phyloP scores from a whole-genome alignment of 306 rosid genomes.

The Dalbergia cochinchinensis region DNA sequence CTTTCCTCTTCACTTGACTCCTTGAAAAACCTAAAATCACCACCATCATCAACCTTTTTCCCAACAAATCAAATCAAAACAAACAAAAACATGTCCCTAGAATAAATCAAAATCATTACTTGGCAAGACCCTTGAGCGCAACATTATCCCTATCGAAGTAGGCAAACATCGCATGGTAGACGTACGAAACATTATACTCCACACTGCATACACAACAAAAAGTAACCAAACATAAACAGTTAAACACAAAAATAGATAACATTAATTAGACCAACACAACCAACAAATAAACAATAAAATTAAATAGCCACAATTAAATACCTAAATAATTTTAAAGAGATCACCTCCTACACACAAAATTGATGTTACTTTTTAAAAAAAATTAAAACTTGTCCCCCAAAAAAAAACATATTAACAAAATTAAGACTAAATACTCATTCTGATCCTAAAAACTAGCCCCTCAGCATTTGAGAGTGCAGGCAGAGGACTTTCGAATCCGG shows the following conservation, averaged over 20 bases:
- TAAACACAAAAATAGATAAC: no score
- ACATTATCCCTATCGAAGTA: constrained; percentile 93
- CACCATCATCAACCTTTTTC: background rate
- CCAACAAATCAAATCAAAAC: background rate
- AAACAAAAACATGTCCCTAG: background rate
- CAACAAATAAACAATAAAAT: background rate
- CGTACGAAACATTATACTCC: constrained; percentile 89
- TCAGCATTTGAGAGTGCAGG: no score
- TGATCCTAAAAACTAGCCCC: no score
- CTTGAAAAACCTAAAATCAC: constrained; percentile 67
- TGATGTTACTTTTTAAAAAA: no score
- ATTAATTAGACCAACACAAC: background rate
- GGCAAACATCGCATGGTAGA: constrained; percentile 85
- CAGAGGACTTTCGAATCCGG: no score
- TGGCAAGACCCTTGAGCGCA: constrained; percentile 89
- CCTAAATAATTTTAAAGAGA: background rate
- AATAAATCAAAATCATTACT: constrained; percentile 47
- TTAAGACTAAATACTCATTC: no score
- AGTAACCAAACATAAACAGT: background rate
- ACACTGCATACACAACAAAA: constrained; percentile 59
- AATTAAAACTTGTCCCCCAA: no score
- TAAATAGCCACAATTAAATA: background rate
- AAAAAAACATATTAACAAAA: no score
- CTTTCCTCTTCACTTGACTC: constrained; percentile 91
- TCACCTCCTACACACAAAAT: no score